Percentiles rank a stretch among this genome's conserved stretches.
These are phyloP conservation scores for Tephrocybe rancida DNA, from an alignment of 768 basidiomycete species.

Conservation along the genomic window DNA sequence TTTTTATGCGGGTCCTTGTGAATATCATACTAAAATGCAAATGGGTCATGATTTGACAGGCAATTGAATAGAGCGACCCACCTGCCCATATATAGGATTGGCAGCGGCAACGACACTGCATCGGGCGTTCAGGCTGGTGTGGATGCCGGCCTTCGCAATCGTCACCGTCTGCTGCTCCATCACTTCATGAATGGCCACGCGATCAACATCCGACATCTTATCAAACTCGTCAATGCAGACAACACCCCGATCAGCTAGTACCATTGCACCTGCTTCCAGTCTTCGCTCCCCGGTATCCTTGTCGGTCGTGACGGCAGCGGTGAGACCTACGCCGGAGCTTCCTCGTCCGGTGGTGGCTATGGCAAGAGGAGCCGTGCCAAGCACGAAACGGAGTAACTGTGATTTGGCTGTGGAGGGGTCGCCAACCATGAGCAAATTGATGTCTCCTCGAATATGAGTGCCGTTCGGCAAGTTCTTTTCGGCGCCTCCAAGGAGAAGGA, in stretches of 20 bases:
- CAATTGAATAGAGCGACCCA: conserved; percentile 31
- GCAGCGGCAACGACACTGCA: conserved; percentile 98
- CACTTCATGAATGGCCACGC: conserved; percentile 99
- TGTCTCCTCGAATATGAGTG: conserved; percentile 98
- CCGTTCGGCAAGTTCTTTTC: conserved; percentile 98
- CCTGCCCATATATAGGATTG: conserved; percentile 98
- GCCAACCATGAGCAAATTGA: conserved; percentile 99
- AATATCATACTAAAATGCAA: conserved; percentile 81
- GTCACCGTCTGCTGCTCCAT: conserved; percentile 99
- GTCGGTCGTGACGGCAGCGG: conserved; percentile 97
- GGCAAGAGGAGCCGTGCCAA: conserved; percentile 93
- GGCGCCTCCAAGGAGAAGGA: conserved; percentile 92
- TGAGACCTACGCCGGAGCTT: conserved; percentile 98
- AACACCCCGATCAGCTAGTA: conserved; percentile 96
- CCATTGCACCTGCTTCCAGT: conserved; percentile 99
- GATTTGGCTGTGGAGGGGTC: conserved; percentile 99
- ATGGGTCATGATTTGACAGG: conserved; percentile 1
- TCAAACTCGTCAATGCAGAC: conserved; percentile 99
- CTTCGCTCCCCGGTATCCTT: conserved; percentile 97
- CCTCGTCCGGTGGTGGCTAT: conserved; percentile 99
- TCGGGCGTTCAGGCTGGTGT: conserved; percentile 95
- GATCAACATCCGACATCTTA: conserved; percentile 99
- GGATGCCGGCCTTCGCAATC: conserved; percentile 98
- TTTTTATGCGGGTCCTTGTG: conserved; percentile 99
- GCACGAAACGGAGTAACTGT: conserved; percentile 93